Conservation (phyloP, 257 asterid species). For the Fraxinus pennsylvanica region DNA sequence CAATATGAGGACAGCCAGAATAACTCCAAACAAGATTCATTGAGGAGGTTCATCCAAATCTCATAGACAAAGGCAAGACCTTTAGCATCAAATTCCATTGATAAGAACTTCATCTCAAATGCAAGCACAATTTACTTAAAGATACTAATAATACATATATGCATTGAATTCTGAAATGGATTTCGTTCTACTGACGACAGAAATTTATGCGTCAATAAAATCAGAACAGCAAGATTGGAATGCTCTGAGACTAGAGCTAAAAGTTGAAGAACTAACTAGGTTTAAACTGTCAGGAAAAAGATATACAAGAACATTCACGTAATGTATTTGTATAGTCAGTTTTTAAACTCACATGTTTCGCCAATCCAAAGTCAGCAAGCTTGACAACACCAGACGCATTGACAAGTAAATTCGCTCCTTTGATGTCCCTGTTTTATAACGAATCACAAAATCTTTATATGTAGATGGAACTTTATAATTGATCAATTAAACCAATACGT, state of each 20-base stretch:
- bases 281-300: background rate
- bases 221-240: background rate
- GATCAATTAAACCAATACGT: conserved; percentile 5
- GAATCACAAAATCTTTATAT: conserved; percentile 18
- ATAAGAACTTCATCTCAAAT: background rate
- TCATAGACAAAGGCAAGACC: background rate
- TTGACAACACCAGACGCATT: conserved; percentile 81
- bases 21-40: conserved; percentile 6
- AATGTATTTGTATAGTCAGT: conserved; percentile 12
- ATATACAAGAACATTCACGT: conserved; percentile 3
- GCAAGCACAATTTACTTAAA: background rate
- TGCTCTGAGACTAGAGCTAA: conserved; percentile 7
- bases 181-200: background rate
- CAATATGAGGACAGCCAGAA: background rate
- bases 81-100: background rate
- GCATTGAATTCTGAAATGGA: background rate
- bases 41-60: background rate
- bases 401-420: conserved; percentile 92
- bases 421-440: conserved; percentile 66
- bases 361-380: conserved; percentile 92
- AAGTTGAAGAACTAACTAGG: background rate
- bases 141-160: background rate
- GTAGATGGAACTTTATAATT: conserved; percentile 18
- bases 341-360: conserved; percentile 72
- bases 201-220: background rate